phyloP scores from a whole-genome alignment of 352 stramenopile genomes.

The Pythium periplocum region DNA sequence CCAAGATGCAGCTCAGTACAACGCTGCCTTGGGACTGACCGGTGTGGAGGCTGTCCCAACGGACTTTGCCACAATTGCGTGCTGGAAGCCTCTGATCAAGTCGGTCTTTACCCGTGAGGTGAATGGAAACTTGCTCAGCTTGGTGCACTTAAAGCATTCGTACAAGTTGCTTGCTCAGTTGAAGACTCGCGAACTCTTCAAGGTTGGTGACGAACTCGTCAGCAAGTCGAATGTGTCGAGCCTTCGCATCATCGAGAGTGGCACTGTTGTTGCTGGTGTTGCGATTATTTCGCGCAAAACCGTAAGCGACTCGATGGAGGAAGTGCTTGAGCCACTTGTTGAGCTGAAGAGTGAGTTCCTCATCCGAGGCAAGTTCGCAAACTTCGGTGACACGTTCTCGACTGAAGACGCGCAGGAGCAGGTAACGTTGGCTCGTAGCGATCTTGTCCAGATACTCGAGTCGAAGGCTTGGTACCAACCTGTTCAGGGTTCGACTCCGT shows the following conservation, averaged over 20 bases:
- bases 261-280: constrained; percentile 74
- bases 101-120: constrained; percentile 82
- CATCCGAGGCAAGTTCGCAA: constrained; percentile 70
- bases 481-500: constrained; percentile 7
- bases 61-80: constrained; percentile 77
- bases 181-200: constrained; percentile 34
- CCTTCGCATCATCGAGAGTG: constrained; percentile 69
- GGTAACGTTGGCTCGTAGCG: constrained; percentile 29
- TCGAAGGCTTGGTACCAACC: constrained; percentile 64
- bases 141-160: constrained; percentile 84
- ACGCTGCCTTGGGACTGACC: constrained; percentile 40
- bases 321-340: constrained; percentile 58
- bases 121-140: constrained; percentile 69
- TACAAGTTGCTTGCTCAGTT: constrained; percentile 56
- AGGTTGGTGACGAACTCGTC: constrained; percentile 60
- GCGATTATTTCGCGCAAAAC: constrained; percentile 62
- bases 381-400: constrained; percentile 75
- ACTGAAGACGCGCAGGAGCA: constrained; percentile 35
- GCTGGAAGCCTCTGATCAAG: constrained; percentile 79
- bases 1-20: constrained; percentile 57
- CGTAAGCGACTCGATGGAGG: constrained; percentile 40
- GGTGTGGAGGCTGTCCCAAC: constrained; percentile 30
- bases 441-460: constrained; percentile 56
- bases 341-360: constrained; percentile 82
- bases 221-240: constrained; percentile 67